Evolutionary conservation across 2,329 filamentous ascomycete species (phyloP), one percentile per base, ranked within the genome.

Genomic region (Cryoendolithus antarcticus): DNA sequence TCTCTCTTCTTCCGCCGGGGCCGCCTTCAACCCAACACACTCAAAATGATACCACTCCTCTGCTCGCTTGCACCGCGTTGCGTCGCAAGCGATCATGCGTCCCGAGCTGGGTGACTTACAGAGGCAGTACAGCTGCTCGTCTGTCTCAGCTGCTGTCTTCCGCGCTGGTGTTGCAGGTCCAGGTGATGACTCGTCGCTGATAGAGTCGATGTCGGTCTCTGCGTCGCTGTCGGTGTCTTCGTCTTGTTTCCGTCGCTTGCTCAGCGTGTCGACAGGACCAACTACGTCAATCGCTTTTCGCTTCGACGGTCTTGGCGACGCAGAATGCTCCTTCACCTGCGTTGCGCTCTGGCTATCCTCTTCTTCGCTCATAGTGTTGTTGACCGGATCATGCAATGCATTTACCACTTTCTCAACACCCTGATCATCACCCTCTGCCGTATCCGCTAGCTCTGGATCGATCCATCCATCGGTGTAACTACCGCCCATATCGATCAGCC

Each of bases 61-160:
- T 19, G 15, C 15, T 24, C 75, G 74, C 48, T 81, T 76, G 62
- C 83, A 89, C 62, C 81, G 64, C 64, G 42, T 33, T 55, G 86
- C 86, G 65, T 89, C 83, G 63, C 83, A 89, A 15, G 81, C 83
- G 46, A 89, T 80, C 83, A 89, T 89, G 53, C 38, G 38, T 10
- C 55, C 51, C 4, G 38, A 34, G 9, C 38, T 40, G 13, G 38
- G 38, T 13, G 38, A 30, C 3, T 40, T 34, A 34, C 38, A 40
- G 11, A 36, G 37, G 30, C 38, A 40, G 33, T 40, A 40, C 12
- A 11, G 31, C 38, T 40, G 29, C 12, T 30, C 34, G n/a, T 19
- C 38, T 27, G 35, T 34, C 15, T 19, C 15, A 19, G 15, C 15
- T 19, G 15, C 15, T 19, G 15, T 19, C 15, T 19, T 19, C 15